A percentile compares a stretch with the other conserved stretches of the same genome.
Evolutionary conservation across 2,329 filamentous ascomycete genomes (phyloP).

Genomic region (Epichloe festucae): DNA sequence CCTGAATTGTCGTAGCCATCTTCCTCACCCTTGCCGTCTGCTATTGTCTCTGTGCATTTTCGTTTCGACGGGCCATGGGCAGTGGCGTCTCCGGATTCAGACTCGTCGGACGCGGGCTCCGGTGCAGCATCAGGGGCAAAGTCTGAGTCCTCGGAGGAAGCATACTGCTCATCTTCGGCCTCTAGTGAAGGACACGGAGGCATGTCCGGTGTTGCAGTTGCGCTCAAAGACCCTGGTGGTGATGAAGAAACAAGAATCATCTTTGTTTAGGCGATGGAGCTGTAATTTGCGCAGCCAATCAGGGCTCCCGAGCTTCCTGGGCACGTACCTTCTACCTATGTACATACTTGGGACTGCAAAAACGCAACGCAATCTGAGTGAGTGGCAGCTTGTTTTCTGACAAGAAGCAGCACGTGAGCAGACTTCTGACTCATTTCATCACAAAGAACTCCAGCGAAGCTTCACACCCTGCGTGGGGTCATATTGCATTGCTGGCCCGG

Average conservation of each 20-base stretch:
- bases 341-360: no score
- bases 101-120: slow-evolving; percentile 34
- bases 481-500: no score
- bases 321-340: no score
- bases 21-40: slow-evolving; percentile 23
- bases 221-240: neutral
- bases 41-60: slow-evolving; percentile 9
- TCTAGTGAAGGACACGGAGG: slow-evolving; percentile 26
- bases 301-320: neutral
- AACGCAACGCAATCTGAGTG: no score
- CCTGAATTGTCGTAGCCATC: slow-evolving; percentile 53
- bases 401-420: no score
- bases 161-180: slow-evolving; percentile 46
- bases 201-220: slow-evolving; percentile 22
- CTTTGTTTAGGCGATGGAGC: neutral
- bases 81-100: slow-evolving; percentile 34
- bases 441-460: no score
- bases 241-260: neutral
- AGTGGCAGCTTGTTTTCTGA: no score
- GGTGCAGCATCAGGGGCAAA: slow-evolving; percentile 48
- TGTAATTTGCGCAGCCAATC: neutral
- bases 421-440: no score
- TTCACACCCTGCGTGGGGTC: no score
- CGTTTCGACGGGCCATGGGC: slow-evolving; percentile 16
- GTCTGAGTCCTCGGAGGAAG: slow-evolving; percentile 61